Percentiles rank a stretch among this genome's conserved stretches.
phyloP scores from a whole-genome alignment of 371 early-diverging fungal species.

The Mucor ambiguus region DNA sequence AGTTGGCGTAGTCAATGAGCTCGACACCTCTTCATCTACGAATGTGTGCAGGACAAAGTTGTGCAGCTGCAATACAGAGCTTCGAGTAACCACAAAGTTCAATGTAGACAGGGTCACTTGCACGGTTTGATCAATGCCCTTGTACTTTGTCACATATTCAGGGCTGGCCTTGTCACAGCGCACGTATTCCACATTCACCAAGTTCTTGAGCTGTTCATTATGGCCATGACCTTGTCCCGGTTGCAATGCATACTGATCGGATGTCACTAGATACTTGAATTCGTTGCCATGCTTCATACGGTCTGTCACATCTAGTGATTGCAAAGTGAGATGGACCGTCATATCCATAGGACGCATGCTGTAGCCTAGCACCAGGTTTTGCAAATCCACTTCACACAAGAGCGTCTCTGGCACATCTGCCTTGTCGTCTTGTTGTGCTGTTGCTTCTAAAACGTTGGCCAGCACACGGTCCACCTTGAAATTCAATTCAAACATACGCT shows the following conservation, averaged over 20 bases:
- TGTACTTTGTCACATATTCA: conserved; percentile 71
- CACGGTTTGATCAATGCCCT: conserved; percentile 82
- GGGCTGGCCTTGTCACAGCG: conserved; percentile 78
- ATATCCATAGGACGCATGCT: conserved; percentile 75
- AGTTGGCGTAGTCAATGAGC: neutral
- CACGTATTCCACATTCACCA: conserved; percentile 76
- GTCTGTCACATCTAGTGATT: conserved; percentile 80
- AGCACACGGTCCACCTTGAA: conserved; percentile 78
- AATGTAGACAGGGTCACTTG: conserved; percentile 85
- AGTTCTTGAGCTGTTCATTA: conserved; percentile 41
- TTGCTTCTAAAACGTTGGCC: conserved; percentile 58
- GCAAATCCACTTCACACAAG: conserved; percentile 74
- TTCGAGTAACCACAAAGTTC: conserved; percentile 82
- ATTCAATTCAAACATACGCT: conserved; percentile 56
- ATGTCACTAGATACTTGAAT: conserved; percentile 72
- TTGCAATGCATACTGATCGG: conserved; percentile 42
- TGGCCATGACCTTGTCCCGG: conserved; percentile 22
- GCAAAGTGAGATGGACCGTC: conserved; percentile 72
- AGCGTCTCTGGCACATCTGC: conserved; percentile 43
- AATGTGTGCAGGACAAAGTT: conserved; percentile 90
- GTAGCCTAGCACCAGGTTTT: conserved; percentile 71
- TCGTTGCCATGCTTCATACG: conserved; percentile 63
- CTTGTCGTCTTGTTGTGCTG: conserved; percentile 29
- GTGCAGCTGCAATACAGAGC: conserved; percentile 83
- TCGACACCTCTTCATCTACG: conserved; percentile 38